Evolutionary conservation across 208 protist genomes (phyloP), one percentile per base, ranked within the genome.

Genomic region (Acanthamoeba sp.): DNA sequence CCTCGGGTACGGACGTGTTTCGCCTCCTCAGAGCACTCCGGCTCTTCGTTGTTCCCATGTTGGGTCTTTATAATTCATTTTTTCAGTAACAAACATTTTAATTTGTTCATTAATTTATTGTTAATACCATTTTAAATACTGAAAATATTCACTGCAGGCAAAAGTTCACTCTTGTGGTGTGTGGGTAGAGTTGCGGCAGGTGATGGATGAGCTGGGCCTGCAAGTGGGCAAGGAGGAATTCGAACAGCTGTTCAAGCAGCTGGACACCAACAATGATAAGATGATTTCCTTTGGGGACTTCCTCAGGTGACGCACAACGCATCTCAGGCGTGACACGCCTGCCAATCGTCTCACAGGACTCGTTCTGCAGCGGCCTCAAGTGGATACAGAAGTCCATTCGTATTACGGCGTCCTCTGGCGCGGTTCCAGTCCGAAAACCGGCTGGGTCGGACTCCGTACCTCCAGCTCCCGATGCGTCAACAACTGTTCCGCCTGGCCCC

Each of bases 201-300:
- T 91, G 10, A 91, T 91, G 85, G 55, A 69, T 29, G 85, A 91
- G 73, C 85, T 91, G 29, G 55, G 55, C 6, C 29, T 91, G 2
- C 32, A 40, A 27, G 55, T 69, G 50, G 38, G 85, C 48, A 69
- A 91, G 85, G 85, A 91, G 24, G 85, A 91, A 45, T 71, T 69
- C 22, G 85, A 91, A n/a, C n/a, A 73, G 1, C 50, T 91, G 18
- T 91, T 91, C 57, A 57, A 69, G 85, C 14, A 34, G 9, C 10
- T 91, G 29, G 85, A 91, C 50, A 69, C 85, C 32, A 91, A 91
- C 85, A 69, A 69, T 29, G 85, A 87, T 27, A 27, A 88, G 34
- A 59, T 45, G 50, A 88, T 92, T 12, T 92, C 85, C 62, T 92
- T 92, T 92, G 85, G 85, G 16, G 85, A 92, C 62, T 92, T 92